A percentile compares a stretch with the other conserved stretches of the same genome.
These are phyloP conservation scores for Cytospora schulzeri DNA, from an alignment of 2,329 filamentous ascomycete genomes.

Conservation along the genomic window DNA sequence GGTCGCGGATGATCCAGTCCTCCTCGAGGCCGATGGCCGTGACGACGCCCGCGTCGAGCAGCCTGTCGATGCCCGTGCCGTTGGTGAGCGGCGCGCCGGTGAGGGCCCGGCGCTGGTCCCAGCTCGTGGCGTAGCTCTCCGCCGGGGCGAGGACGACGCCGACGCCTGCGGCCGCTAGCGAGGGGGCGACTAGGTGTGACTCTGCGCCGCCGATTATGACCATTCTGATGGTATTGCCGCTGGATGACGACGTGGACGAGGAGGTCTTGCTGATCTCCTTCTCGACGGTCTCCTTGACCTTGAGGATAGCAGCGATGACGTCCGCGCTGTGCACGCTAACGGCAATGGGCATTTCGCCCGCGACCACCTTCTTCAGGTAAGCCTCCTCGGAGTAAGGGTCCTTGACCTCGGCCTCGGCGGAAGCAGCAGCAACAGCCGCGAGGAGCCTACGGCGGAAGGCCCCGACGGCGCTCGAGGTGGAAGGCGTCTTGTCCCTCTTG, in stretches of 20 bases:
- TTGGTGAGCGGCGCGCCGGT: slow-evolving; percentile 68
- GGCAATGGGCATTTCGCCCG: slow-evolving; percentile 56
- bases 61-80: slow-evolving; percentile 60
- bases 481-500: slow-evolving; percentile 48
- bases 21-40: slow-evolving; percentile 62
- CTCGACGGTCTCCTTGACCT: slow-evolving; percentile 60
- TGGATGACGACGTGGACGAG: neutral
- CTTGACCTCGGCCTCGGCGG: slow-evolving; percentile 39
- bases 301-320: slow-evolving; percentile 60
- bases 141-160: slow-evolving; percentile 63
- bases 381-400: slow-evolving; percentile 51
- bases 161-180: slow-evolving; percentile 58
- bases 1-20: slow-evolving; percentile 63
- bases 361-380: slow-evolving; percentile 57
- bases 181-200: slow-evolving; percentile 59
- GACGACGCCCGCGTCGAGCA: slow-evolving; percentile 60
- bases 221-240: slow-evolving; percentile 45
- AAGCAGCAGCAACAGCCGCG: slow-evolving; percentile 43
- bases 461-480: slow-evolving; percentile 57
- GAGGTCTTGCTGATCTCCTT: slow-evolving; percentile 33
- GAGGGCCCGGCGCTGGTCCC: slow-evolving; percentile 65
- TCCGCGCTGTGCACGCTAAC: slow-evolving; percentile 65
- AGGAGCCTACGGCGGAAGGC: slow-evolving; percentile 56
- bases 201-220: slow-evolving; percentile 66
- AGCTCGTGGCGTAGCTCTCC: slow-evolving; percentile 54